Evolutionary conservation across 768 basidiomycete species (phyloP).

Genomic region (Filobasidium floriforme): DNA sequence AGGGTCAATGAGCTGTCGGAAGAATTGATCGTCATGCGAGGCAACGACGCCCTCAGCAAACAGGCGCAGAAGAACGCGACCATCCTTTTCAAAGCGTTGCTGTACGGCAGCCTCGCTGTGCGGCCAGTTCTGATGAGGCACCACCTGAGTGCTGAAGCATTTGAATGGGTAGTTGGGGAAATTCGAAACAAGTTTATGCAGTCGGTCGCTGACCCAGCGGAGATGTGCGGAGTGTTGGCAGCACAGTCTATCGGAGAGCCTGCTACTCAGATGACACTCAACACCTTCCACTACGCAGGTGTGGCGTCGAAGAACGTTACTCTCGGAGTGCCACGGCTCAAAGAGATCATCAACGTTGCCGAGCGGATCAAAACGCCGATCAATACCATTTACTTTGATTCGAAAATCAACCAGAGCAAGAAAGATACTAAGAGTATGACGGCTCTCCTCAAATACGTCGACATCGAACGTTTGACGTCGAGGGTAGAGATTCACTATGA

Average conservation of each 20-base stretch:
- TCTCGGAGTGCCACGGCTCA: slow-evolving; percentile 95
- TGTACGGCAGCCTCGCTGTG: slow-evolving; percentile 78
- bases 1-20: slow-evolving; percentile 65
- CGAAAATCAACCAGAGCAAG: slow-evolving; percentile 58
- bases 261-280: slow-evolving; percentile 98
- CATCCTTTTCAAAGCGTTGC: slow-evolving; percentile 83
- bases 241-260: slow-evolving; percentile 99
- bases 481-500: slow-evolving; percentile 99
- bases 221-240: slow-evolving; percentile 97
- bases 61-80: slow-evolving; percentile 85
- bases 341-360: slow-evolving; percentile 99
- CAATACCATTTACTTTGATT: slow-evolving; percentile 78
- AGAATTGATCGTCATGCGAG: slow-evolving; percentile 78
- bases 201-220: slow-evolving; percentile 83
- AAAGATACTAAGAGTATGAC: slow-evolving; percentile 67
- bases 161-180: slow-evolving; percentile 96
- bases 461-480: slow-evolving; percentile 59
- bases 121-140: slow-evolving; percentile 79
- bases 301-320: slow-evolving; percentile 99
- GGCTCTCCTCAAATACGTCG: slow-evolving; percentile 32
- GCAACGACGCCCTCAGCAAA: slow-evolving; percentile 62
- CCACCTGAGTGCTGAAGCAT: slow-evolving; percentile 84
- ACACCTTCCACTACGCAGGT: slow-evolving; percentile 99
- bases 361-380: slow-evolving; percentile 98
- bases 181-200: slow-evolving; percentile 93